Evolutionary conservation across 345 rosid species (phyloP).

Genomic region (Viola odorata): DNA sequence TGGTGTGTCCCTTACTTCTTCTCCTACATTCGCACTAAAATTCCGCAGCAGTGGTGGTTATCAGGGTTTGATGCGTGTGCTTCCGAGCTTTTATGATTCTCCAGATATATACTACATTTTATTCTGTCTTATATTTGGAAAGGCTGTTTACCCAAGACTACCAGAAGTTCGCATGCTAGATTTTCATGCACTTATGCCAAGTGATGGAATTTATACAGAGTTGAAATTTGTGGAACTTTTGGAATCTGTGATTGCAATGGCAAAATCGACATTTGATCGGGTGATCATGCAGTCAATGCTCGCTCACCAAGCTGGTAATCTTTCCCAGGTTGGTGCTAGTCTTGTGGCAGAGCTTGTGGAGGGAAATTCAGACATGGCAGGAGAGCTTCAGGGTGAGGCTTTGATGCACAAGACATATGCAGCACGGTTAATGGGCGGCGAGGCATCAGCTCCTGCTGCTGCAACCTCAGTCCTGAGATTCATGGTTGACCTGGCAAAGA

Average conservation of each 20-base stretch:
- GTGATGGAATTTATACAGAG: slow-evolving; percentile 71
- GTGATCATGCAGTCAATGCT: slow-evolving; percentile 77
- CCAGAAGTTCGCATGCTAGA: slow-evolving; percentile 99
- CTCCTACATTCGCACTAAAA: slow-evolving; percentile 86
- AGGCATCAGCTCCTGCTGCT: slow-evolving; percentile 98
- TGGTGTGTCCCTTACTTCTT: slow-evolving; percentile 88
- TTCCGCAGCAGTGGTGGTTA: slow-evolving; percentile 96
- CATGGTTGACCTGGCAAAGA: slow-evolving; percentile 99
- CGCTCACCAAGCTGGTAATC: slow-evolving; percentile 87
- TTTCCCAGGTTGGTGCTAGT: slow-evolving; percentile 81
- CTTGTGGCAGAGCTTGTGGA: slow-evolving; percentile 93
- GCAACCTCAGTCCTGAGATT: slow-evolving; percentile 93
- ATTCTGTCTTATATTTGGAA: slow-evolving; percentile 92
- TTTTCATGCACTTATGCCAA: slow-evolving; percentile 95
- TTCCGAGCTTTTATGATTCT: slow-evolving; percentile 93
- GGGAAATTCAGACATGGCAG: slow-evolving; percentile 83
- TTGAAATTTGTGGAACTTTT: slow-evolving; percentile 85
- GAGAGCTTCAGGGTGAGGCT: slow-evolving; percentile 99
- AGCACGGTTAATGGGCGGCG: slow-evolving; percentile 97
- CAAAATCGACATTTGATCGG: slow-evolving; percentile 91
- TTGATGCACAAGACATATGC: slow-evolving; percentile 99
- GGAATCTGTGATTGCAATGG: slow-evolving; percentile 93
- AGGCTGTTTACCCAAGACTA: slow-evolving; percentile 90
- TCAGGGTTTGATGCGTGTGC: slow-evolving; percentile 80
- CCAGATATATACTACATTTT: slow-evolving; percentile 96